These are phyloP conservation scores for Leptographium galeiforme DNA, from an alignment of 2,329 filamentous ascomycete genomes.

Conservation along the genomic window DNA sequence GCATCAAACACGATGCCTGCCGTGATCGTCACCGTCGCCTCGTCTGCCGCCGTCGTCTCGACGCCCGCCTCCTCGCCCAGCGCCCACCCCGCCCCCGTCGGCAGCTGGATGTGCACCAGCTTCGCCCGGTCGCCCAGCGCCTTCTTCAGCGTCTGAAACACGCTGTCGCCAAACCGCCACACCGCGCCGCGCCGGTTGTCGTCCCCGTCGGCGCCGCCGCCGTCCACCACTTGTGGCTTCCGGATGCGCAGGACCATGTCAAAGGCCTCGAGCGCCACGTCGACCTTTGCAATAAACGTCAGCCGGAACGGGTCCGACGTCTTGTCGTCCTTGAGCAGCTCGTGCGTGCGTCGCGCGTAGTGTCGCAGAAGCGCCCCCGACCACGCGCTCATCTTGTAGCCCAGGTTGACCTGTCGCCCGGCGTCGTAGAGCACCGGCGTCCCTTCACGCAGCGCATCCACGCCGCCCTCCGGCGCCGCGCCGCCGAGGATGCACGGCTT, in stretches of 20 bases:
- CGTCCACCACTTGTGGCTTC: slow-evolving; percentile 4
- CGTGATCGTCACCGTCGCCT: neutral
- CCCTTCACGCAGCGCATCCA: slow-evolving; percentile 22
- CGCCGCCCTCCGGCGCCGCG: slow-evolving; percentile 22
- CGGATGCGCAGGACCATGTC: slow-evolving; percentile 31
- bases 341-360: slow-evolving; percentile 61
- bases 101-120: slow-evolving; percentile 46
- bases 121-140: slow-evolving; percentile 65
- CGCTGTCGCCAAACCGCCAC: slow-evolving; percentile 36
- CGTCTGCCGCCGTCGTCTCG: neutral
- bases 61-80: slow-evolving; percentile 22
- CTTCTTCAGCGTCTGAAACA: slow-evolving; percentile 52
- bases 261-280: slow-evolving; percentile 40
- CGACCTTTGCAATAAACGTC: slow-evolving; percentile 59
- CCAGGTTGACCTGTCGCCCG: slow-evolving; percentile 59
- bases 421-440: slow-evolving; percentile 69
- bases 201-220: too few relatives aligned
- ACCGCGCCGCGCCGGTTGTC: slow-evolving; percentile 26
- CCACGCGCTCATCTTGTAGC: slow-evolving; percentile 85
- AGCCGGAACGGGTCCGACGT: slow-evolving; percentile 71
- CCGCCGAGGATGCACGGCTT: slow-evolving; percentile 46
- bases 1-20: slow-evolving; percentile 63
- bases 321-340: slow-evolving; percentile 58
- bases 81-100: slow-evolving; percentile 29
- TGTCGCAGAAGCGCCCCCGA: slow-evolving; percentile 62